Base-by-base conservation (phyloP, 208 protist species). In the Acanthamoeba quina region DNA sequence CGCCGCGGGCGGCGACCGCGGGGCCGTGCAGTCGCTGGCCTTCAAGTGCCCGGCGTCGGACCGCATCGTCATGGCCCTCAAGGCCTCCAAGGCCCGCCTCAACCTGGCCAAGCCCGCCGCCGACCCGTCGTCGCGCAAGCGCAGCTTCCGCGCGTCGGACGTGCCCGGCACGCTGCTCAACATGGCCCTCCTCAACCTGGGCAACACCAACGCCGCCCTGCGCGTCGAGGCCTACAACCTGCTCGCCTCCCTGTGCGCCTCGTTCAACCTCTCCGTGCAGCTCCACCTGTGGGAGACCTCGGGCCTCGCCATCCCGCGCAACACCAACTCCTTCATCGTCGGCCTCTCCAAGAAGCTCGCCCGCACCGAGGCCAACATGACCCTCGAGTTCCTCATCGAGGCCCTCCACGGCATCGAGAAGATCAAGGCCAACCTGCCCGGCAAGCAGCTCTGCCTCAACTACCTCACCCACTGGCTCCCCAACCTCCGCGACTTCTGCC, bases 161-260 rank as follows among this genome's bases (percentile, higher is more conserved):
- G 96, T 97, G n/a, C 96, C 96, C 19, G 96, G 95, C 58, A 96
- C 96, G 19, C n/a, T 97, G 21, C 74, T 97, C 7, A 97, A 97
- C 92, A 96, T 97, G 68, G 96, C 95, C 15, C 80, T 97, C 17
- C 93, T 97, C n/a, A 97, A 97, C 83, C 37, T 97, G 17, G 96
- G 95, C 62, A 83, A 31, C 26, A 91, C 89, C 26, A 70, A 94
- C 21, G 90, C 94, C n/a, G 54, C 64, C 11, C 68, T 97, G 31
- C 94, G 96, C 54, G 89, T 96, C 29, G 94, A 96, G 26, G 85
- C 95, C 6, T 97, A 97, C 44, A 96, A 97, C 68, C 80, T 97
- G 92, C 80, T 96, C 37, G 52, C 88, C 17, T 83, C 93, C n/a
- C 74, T 96, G 0, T 96, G 94, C 80, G 68, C 74, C 41, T 95